These are phyloP conservation scores for Tilletiaria anomala DNA, from an alignment of 1,284 basidiomycete species.

Conservation along the genomic window DNA sequence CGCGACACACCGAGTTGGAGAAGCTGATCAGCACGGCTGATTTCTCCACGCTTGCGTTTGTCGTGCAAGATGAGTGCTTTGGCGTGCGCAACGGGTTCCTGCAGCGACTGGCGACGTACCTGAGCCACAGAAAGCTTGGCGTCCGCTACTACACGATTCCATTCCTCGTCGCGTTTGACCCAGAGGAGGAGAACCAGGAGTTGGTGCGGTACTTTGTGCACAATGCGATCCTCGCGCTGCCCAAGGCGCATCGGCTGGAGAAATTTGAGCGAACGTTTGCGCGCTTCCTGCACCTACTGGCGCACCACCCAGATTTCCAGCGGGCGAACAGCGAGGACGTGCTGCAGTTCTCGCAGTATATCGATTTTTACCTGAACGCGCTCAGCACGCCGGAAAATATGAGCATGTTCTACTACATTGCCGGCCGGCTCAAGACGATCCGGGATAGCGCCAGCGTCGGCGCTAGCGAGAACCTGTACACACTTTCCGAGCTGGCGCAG, in stretches of 20 bases:
- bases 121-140: slow-evolving; percentile 53
- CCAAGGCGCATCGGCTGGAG: slow-evolving; percentile 9
- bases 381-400: slow-evolving; percentile 64
- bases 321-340: slow-evolving; percentile 58
- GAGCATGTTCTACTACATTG: slow-evolving; percentile 66
- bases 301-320: slow-evolving; percentile 83
- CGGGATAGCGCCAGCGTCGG: slow-evolving; percentile 47
- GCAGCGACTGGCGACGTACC: slow-evolving; percentile 55
- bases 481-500: slow-evolving; percentile 75
- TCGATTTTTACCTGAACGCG: slow-evolving; percentile 71
- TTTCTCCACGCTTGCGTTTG: slow-evolving; percentile 59
- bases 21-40: slow-evolving; percentile 48
- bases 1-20: slow-evolving; percentile 52
- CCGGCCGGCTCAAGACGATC: slow-evolving; percentile 69
- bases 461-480: slow-evolving; percentile 56
- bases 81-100: slow-evolving; percentile 68
- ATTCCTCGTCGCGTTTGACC: slow-evolving; percentile 80
- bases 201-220: slow-evolving; percentile 10
- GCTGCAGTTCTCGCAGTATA: slow-evolving; percentile 44
- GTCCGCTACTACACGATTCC: slow-evolving; percentile 66
- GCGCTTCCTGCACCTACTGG: slow-evolving; percentile 68
- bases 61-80: slow-evolving; percentile 72
- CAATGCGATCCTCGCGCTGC: slow-evolving; percentile 7
- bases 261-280: slow-evolving; percentile 64
- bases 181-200: slow-evolving; percentile 47